Conservation (phyloP, 805 yeast genomes). For the Yarrowia osloensis region DNA sequence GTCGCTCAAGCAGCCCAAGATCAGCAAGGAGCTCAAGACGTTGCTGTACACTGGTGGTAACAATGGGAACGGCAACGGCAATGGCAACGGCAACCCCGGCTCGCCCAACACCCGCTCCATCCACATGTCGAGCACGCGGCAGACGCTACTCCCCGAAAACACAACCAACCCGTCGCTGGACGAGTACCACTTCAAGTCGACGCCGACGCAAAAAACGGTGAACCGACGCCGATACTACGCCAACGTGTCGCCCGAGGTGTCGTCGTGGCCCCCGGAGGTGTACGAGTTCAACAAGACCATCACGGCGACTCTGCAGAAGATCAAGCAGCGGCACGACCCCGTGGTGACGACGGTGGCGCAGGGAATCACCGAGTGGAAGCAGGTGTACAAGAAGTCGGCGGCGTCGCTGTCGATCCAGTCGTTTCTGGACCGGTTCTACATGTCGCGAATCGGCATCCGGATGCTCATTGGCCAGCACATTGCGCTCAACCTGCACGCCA, state of each 20-base stretch:
- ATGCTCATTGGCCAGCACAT: constrained; percentile 95
- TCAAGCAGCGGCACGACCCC: constrained; percentile 86
- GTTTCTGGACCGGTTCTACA: constrained; percentile 81
- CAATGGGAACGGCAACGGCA: constrained; percentile 25
- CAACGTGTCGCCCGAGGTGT: constrained; percentile 53
- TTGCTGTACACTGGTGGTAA: constrained; percentile 37
- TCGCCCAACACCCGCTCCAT: not conserved
- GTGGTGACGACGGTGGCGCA: constrained; percentile 90
- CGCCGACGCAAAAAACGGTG: constrained; percentile 27
- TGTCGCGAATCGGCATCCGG: constrained; percentile 88
- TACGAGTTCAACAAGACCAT: constrained; percentile 69
- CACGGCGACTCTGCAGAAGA: constrained; percentile 63
- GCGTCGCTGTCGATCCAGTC: constrained; percentile 75
- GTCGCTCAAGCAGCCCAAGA: constrained; percentile 58
- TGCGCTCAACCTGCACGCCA: constrained; percentile 68
- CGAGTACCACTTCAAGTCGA: constrained; percentile 27
- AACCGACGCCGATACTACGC: constrained; percentile 50
- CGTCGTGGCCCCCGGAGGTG: constrained; percentile 72
- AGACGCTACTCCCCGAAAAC: constrained; percentile 31
- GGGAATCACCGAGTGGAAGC: constrained; percentile 90
- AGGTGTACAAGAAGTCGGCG: constrained; percentile 48
- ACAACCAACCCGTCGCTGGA: constrained; percentile 32
- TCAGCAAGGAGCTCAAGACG: constrained; percentile 46
- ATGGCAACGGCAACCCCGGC: not conserved
- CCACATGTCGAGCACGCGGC: constrained; percentile 24